Percentiles rank a stretch among this genome's conserved stretches.
phyloP scores from a whole-genome alignment of 805 yeast species.

The Blastobotrys attinorum region DNA sequence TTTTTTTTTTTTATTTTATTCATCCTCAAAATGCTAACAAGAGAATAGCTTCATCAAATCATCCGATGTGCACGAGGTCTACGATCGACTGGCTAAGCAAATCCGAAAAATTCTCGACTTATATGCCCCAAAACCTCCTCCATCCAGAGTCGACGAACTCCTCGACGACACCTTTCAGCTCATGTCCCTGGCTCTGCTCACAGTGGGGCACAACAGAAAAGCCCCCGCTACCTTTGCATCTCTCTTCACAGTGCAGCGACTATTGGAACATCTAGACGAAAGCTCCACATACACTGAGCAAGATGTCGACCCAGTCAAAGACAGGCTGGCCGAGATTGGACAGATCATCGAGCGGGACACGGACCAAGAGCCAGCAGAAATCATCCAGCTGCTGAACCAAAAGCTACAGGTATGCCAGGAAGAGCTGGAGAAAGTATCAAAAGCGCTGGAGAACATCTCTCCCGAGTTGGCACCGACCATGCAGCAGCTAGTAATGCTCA shows the following conservation, averaged over 20 bases:
- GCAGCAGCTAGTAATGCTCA: constrained; percentile 52
- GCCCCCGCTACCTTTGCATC: constrained; percentile 96
- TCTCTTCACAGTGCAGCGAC: constrained; percentile 73
- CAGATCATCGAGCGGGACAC: constrained; percentile 44
- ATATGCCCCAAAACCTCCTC: constrained; percentile 25
- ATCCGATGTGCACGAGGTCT: constrained; percentile 24
- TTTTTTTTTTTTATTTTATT: neutral
- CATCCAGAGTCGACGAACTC: constrained; percentile 52
- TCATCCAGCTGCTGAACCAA: constrained; percentile 50
- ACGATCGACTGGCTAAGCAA: constrained; percentile 24
- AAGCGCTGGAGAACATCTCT: constrained; percentile 46
- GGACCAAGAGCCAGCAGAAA: constrained; percentile 43
- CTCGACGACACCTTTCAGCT: constrained; percentile 88
- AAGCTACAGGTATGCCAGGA: constrained; percentile 59
- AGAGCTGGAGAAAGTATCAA: constrained; percentile 50
- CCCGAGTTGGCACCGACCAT: constrained; percentile 43
- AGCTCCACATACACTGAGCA: constrained; percentile 74
- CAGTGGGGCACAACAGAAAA: constrained; percentile 82
- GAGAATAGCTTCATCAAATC: constrained; percentile 25
- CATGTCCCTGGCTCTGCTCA: constrained; percentile 75
- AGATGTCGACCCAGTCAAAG: constrained; percentile 71
- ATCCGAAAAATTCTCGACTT: constrained; percentile 26
- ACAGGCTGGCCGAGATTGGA: constrained; percentile 62
- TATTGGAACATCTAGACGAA: constrained; percentile 75
- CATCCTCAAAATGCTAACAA: neutral